These are phyloP conservation scores for Kandelia obovata DNA, from an alignment of 345 rosid genomes.

Conservation along the genomic window DNA sequence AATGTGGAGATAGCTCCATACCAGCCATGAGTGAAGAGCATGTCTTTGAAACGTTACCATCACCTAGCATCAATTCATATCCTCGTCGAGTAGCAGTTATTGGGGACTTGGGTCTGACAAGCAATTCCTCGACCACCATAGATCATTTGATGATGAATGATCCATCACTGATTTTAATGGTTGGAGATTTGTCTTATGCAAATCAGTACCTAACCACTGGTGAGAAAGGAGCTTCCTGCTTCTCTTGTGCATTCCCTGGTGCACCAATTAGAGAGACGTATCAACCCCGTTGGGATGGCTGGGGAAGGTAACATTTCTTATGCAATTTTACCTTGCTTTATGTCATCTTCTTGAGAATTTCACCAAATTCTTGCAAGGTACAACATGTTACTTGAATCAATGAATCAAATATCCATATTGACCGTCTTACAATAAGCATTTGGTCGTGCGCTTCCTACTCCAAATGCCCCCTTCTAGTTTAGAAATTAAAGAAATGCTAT, in stretches of 20 bases:
- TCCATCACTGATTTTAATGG: slow-evolving; percentile 65
- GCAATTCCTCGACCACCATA: slow-evolving; percentile 71
- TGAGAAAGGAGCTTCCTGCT: slow-evolving; percentile 67
- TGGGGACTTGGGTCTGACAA: slow-evolving; percentile 83
- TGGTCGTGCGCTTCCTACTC: no score
- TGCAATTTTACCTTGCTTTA: neutral
- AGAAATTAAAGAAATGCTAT: no score
- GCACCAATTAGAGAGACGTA: slow-evolving; percentile 78
- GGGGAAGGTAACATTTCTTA: slow-evolving; percentile 67
- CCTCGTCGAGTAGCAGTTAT: slow-evolving; percentile 65
- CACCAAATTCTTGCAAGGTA: no score
- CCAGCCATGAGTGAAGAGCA: slow-evolving; percentile 71
- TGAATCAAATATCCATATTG: no score
- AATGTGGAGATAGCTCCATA: slow-evolving; percentile 69
- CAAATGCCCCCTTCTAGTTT: no score
- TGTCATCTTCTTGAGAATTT: no score
- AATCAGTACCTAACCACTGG: slow-evolving; percentile 78
- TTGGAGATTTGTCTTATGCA: slow-evolving; percentile 80
- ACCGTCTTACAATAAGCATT: no score
- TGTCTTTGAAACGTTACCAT: slow-evolving; percentile 54
- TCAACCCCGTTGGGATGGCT: slow-evolving; percentile 95
- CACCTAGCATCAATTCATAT: slow-evolving; percentile 42
- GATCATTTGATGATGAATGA: slow-evolving; percentile 62
- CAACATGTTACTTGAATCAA: no score
- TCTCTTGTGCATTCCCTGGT: slow-evolving; percentile 66